These are phyloP conservation scores for Friedmanniomyces simplex DNA, from an alignment of 495 filamentous ascomycete species.

Conservation along the genomic window DNA sequence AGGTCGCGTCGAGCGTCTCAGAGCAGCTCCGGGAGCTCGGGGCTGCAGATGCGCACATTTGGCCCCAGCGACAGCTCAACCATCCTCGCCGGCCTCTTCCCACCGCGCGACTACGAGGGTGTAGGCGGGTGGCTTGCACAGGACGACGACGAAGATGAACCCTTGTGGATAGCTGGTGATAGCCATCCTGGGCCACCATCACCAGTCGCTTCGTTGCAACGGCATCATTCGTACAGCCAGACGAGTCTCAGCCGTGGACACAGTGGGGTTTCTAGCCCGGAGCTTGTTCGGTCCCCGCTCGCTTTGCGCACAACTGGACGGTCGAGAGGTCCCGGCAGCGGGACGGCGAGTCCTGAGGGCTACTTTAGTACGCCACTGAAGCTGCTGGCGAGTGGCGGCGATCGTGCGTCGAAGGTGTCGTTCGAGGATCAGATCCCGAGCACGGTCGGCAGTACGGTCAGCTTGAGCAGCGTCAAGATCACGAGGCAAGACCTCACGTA, in stretches of 20 bases:
- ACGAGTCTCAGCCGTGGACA: background rate
- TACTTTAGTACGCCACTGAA: slow-evolving; percentile 9
- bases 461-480: background rate
- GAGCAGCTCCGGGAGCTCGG: slow-evolving; percentile 20
- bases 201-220: background rate
- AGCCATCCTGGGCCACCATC: slow-evolving; percentile 59
- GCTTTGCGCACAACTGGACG: too few relatives aligned
- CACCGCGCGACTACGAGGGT: slow-evolving; percentile 71
- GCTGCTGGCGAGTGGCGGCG: background rate
- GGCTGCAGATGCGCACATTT: background rate
- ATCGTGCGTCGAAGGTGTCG: background rate
- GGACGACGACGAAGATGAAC: slow-evolving; percentile 47
- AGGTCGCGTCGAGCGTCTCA: slow-evolving; percentile 16
- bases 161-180: slow-evolving; percentile 55
- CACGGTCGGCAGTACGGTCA: background rate
- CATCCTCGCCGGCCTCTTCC: slow-evolving; percentile 23
- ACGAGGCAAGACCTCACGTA: background rate
- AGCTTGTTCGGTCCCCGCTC: slow-evolving; percentile 11
- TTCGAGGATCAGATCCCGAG: background rate
- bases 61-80: slow-evolving; percentile 15
- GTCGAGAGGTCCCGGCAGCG: slow-evolving; percentile 7
- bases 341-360: slow-evolving; percentile 12
- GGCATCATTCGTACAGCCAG: background rate
- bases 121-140: slow-evolving; percentile 65
- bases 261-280: too few relatives aligned